phyloP scores from a whole-genome alignment of 1,284 basidiomycete genomes.

The Xerocomus minutiporus region DNA sequence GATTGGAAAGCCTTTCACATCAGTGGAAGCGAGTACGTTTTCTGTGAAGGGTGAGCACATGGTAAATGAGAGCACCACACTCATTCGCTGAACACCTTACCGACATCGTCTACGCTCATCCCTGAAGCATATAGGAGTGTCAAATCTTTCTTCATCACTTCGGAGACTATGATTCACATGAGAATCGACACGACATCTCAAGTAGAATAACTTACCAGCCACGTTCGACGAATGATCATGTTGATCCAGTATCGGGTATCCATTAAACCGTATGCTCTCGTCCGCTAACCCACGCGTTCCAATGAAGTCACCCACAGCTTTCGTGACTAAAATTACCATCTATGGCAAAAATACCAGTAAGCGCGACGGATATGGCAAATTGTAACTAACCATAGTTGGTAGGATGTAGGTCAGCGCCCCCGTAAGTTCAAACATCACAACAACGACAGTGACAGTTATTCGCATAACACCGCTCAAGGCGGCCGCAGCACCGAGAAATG shows the following conservation, averaged over 20 bases:
- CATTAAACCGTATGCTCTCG: conserved; percentile 96
- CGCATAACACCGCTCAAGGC: conserved; percentile 95
- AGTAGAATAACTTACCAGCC: conserved; percentile 56
- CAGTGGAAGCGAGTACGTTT: conserved; percentile 59
- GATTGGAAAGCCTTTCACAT: conserved; percentile 91
- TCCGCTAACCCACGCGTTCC: conserved; percentile 94
- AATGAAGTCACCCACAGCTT: conserved; percentile 94
- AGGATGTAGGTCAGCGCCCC: conserved; percentile 97
- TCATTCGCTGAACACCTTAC: conserved; percentile 41
- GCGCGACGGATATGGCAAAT: not conserved
- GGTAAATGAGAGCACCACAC: not conserved
- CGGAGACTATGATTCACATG: conserved; percentile 56
- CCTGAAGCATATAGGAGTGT: conserved; percentile 72
- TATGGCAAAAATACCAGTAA: conserved; percentile 32
- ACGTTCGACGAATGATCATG: conserved; percentile 87
- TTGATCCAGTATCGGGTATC: conserved; percentile 93
- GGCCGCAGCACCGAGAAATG: conserved; percentile 90
- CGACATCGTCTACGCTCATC: conserved; percentile 72
- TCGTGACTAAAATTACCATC: conserved; percentile 95
- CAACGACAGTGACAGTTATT: conserved; percentile 96
- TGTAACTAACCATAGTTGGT: conserved; percentile 83
- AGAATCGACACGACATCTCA: conserved; percentile 2
- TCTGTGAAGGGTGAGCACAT: conserved; percentile 41
- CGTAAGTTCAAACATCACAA: conserved; percentile 98
- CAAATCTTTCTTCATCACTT: conserved; percentile 84